Base-by-base conservation (phyloP, 441 rosid genomes). In the Arabidopsis hybrid region DNA sequence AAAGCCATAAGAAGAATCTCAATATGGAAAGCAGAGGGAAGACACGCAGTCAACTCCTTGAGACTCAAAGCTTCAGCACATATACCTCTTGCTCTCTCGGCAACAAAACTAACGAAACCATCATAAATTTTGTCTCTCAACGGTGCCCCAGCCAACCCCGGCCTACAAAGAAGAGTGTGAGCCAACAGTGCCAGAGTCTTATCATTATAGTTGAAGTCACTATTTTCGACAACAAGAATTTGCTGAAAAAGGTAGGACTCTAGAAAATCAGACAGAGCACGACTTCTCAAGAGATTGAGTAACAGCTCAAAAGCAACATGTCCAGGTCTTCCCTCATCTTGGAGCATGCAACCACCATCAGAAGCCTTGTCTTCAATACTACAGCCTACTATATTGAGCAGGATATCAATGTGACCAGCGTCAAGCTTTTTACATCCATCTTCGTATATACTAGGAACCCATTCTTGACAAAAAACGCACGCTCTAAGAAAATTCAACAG, bases 1-100 rank as follows among this genome's bases (percentile, higher is more conserved):
- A 95, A 97, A 61, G 97, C 94, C 91, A 91, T 85, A 39, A 95
- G 85, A 78, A 97, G 97, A 85, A 97, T 89, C 90, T 97, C 97
- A 79, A 95, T 76, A 81, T 97, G 97, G 81, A 90, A 91, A 55
- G 84, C 83, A 45, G 99, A 90, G 55, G 99, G 99, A 76, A 95
- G 99, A 72, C 83, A 82, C 53, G 70, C 84, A 81, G 88, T 79
- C 78, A 95, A 76, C 66, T 90, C 97, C 85, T 83, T 85, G 74
- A 87, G 78, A 72, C 79, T 77, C 78, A 84, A 86, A 75, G 86
- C 86, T 67, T 81, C 84, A 45, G 83, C 83, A 76, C 80, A 79
- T 74, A 92, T 78, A 74, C 67, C 65, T 65, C 84, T 80, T 51
- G 79, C 89, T 86, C 84, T 95, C 74, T 83, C 88, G 45, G 80